Percentiles rank a stretch among this genome's conserved stretches.
Conservation (phyloP, 2,329 filamentous ascomycete species). For the Delphinella strobiligena region DNA sequence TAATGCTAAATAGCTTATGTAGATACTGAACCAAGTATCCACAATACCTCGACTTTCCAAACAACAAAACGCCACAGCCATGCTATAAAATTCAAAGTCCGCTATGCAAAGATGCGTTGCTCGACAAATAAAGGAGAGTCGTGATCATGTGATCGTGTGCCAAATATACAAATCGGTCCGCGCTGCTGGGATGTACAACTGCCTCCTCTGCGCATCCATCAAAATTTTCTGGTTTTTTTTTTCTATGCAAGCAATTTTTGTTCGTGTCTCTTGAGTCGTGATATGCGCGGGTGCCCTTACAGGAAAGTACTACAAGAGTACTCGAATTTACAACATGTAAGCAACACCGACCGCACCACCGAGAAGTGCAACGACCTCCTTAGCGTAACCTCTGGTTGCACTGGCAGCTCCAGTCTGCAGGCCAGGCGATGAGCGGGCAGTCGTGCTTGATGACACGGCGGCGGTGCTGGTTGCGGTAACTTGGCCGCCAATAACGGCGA, state of each 20-base stretch:
- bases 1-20: too few species aligned
- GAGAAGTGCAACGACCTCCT: constrained; percentile 19
- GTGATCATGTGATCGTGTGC: constrained; percentile 9
- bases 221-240: not conserved
- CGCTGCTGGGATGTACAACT: constrained; percentile 3
- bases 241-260: constrained; percentile 3
- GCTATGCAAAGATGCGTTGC: constrained; percentile 12
- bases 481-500: constrained; percentile 26
- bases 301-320: not conserved
- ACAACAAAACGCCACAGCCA: not conserved
- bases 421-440: constrained; percentile 18
- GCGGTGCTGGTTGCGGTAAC: constrained; percentile 10
- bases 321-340: constrained; percentile 21
- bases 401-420: constrained; percentile 27
- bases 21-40: too few species aligned
- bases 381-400: constrained; percentile 14
- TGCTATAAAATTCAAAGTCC: not conserved
- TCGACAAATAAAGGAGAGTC: constrained; percentile 11
- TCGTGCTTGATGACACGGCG: constrained; percentile 7
- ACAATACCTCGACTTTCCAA: not conserved
- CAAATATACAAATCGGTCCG: not conserved
- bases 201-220: not conserved
- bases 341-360: constrained; percentile 23
- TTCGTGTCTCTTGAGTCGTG: constrained; percentile 1
- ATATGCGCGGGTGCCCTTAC: not conserved